A percentile compares a stretch with the other conserved stretches of the same genome.
These are phyloP conservation scores for Sonneratia alba DNA, from an alignment of 345 rosid genomes.

Conservation along the genomic window DNA sequence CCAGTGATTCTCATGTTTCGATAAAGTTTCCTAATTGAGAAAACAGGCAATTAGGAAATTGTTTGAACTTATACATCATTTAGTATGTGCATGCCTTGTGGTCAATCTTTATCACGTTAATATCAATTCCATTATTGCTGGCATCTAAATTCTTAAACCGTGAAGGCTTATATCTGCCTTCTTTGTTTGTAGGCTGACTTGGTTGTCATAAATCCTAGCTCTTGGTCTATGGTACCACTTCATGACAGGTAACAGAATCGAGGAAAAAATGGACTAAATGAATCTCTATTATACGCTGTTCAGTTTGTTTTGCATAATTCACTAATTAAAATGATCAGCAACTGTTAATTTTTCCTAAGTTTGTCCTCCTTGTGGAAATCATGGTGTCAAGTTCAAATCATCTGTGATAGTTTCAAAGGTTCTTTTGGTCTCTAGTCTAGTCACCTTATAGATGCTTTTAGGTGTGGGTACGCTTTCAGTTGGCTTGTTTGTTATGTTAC, in stretches of 20 bases:
- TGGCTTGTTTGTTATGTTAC: neutral
- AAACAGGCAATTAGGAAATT: neutral
- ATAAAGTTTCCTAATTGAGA: neutral
- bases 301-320: neutral
- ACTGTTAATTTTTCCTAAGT: neutral
- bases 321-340: neutral
- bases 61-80: neutral
- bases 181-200: conserved; percentile 45
- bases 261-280: neutral
- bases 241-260: conserved; percentile 40
- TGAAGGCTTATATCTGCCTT: neutral
- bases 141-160: neutral
- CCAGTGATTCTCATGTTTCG: neutral
- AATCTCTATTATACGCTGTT: neutral
- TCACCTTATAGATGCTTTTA: neutral
- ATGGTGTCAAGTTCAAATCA: neutral
- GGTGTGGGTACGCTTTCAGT: neutral
- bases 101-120: neutral
- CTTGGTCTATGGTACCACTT: conserved; percentile 57
- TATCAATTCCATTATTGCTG: neutral
- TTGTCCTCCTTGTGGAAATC: neutral
- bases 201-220: conserved; percentile 40
- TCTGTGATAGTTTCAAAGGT: neutral
- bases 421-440: neutral
- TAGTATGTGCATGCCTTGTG: neutral